Evolutionary conservation across 139 green algal species (phyloP), one percentile per base, ranked within the genome.

Genomic region (Eudorina sp.): DNA sequence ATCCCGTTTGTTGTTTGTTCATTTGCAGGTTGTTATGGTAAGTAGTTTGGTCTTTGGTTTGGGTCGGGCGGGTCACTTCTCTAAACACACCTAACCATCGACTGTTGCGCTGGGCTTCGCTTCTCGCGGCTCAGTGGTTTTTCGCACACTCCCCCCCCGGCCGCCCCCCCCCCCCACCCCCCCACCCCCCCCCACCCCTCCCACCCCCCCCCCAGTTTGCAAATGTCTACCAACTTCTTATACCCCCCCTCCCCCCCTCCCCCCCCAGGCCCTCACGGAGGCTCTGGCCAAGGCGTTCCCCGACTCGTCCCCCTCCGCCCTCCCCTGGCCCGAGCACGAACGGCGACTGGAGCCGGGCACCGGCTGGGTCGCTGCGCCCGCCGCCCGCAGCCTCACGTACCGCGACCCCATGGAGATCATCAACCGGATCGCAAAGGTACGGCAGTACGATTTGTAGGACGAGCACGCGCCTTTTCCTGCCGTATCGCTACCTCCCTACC

Each of bases 271-370:
- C 7, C 90, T 93, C 13, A 93, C 58, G 19, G 87, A 93, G 70
- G 87, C 76, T 16, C 90, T 93, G 2, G 31, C 45, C 38, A 48
- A 46, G 16, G 90, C 90, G 34, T 93, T 89, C 86, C 90, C 90
- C 23, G 90, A 93, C 31, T 51, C 78, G 29, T 2, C 68, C 8
- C 45, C 62, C 55, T 25, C n/a, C 43, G 31, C 19, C 5, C 90
- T 91, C 53, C 90, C 90, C 8, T 93, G 90, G 90, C 90, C 90
- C 16, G 90, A 90, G 0, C 68, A 88, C 34, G 90, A 93, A 48
- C 72, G 62, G 14, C 58, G 73, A 0, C 13, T 80, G 25, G 66
- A 79, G 82, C 66, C 82, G 9, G 90, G 90, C 43, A 91, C 87
- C 0, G 90, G 90, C 45, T 93, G 90, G 90, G 53, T 80, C 72